phyloP scores from a whole-genome alignment of 2,329 filamentous ascomycete genomes.

The Trichoderma pleuroti region DNA sequence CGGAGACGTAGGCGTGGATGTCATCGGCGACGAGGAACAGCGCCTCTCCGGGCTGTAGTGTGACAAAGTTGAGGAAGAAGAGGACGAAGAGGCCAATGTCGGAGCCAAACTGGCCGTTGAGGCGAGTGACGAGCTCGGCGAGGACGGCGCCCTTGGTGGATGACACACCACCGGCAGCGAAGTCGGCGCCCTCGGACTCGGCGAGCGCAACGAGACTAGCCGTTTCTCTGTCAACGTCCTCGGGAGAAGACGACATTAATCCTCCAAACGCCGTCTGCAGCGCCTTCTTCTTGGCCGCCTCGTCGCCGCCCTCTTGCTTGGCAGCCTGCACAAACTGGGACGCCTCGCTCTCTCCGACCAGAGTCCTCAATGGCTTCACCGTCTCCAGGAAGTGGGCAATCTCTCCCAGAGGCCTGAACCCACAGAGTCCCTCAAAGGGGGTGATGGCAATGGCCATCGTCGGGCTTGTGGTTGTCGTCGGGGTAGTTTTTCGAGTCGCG shows the following conservation, averaged over 20 bases:
- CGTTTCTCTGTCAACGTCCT: conserved; percentile 53
- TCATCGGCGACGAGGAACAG: conserved; percentile 96
- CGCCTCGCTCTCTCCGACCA: conserved; percentile 65
- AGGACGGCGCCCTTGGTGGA: conserved; percentile 67
- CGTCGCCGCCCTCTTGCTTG: conserved; percentile 37
- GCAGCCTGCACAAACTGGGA: conserved; percentile 52
- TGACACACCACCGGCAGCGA: conserved; percentile 69
- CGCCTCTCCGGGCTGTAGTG: conserved; percentile 81
- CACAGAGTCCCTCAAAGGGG: conserved; percentile 91
- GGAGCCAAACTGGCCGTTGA: conserved; percentile 78
- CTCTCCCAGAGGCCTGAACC: conserved; percentile 84
- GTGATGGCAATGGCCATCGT: conserved; percentile 99
- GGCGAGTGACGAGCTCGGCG: conserved; percentile 69
- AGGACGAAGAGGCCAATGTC: conserved; percentile 93
- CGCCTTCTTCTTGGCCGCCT: conserved; percentile 69
- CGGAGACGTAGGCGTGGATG: conserved; percentile 90
- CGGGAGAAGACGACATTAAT: conserved; percentile 73
- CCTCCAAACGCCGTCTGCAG: conserved; percentile 72
- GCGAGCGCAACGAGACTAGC: conserved; percentile 69
- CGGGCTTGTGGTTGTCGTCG: conserved; percentile 98
- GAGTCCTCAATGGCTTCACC: conserved; percentile 53
- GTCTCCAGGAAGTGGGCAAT: conserved; percentile 76
- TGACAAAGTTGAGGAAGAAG: conserved; percentile 96
- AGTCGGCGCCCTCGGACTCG: conserved; percentile 63
- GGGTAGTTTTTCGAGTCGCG: conserved; percentile 92